Evolutionary conservation across 1,139 yeast species (phyloP).

Genomic region (Taphrina wiesneri): DNA sequence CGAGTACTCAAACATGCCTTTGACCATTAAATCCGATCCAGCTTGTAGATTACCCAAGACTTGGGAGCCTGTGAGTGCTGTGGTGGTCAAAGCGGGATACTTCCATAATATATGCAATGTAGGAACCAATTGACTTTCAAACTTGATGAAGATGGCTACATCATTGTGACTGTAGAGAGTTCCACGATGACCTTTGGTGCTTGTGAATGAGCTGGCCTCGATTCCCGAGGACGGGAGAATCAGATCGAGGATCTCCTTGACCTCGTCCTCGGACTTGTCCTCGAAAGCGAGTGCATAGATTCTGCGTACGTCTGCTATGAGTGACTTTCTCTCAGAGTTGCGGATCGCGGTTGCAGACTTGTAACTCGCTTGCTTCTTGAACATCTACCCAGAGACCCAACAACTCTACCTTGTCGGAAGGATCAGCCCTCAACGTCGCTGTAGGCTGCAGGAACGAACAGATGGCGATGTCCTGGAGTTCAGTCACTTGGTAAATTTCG

Average conservation of each 20-base stretch:
- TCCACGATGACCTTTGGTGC: conserved; percentile 19
- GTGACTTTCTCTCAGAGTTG: conserved; percentile 17
- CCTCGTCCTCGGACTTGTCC: conserved; percentile 7
- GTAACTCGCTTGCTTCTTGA: conserved; percentile 18
- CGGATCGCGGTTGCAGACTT: conserved; percentile 25
- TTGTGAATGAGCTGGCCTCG: neutral
- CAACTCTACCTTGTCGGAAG: no score
- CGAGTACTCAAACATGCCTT: conserved; percentile 19
- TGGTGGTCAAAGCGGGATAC: conserved; percentile 4
- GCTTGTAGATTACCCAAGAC: conserved; percentile 15
- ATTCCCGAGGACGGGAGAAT: conserved; percentile 19
- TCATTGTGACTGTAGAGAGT: neutral
- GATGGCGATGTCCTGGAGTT: neutral
- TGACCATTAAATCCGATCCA: conserved; percentile 29
- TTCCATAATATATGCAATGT: conserved; percentile 11
- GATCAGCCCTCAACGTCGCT: no score
- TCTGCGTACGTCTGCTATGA: conserved; percentile 3
- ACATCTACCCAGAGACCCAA: neutral
- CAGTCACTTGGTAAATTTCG: neutral
- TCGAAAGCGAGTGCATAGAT: neutral
- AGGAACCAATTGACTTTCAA: conserved; percentile 15
- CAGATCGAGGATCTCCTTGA: conserved; percentile 5
- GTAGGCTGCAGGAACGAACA: neutral
- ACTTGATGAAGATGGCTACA: conserved; percentile 10
- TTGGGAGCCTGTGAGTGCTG: conserved; percentile 15